Evolutionary conservation across 306 rosid species (phyloP), one percentile per base, ranked within the genome.

Genomic region (Medicago lupulina): DNA sequence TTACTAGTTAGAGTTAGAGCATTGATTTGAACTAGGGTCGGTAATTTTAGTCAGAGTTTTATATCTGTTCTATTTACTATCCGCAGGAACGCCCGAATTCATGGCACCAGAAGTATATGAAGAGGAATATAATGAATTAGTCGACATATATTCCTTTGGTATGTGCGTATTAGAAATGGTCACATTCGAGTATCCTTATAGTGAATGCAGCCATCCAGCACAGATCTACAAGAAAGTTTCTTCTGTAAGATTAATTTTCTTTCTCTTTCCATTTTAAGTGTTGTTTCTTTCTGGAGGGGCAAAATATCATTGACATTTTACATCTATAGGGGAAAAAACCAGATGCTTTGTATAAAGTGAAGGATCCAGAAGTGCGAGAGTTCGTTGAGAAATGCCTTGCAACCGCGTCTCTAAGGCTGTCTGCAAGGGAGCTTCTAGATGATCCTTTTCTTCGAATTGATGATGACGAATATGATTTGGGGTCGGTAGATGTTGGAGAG

Each of bases 31-130:
- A 67, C 78, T 61, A 31, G n/a, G 71, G 49, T 73, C 15, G 14
- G 49, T 55, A 40, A 21, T 71, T 77, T 34, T 72, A 75, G 40
- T 59, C 17, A 3, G 74, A 76, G 50, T 57, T 71, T 83, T 59
- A 82, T 72, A 19, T 58, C 8, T 73, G 69, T 50, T 74, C 17
- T 43, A 10, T 62, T 19, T 54, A 39, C 28, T 41, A 75, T 76
- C 71, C 2, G 54, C 86, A 91, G 98, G 98, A 85, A 94, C 98
- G 0, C 98, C 98, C 0, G 98, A 94, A 71, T 94, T 94, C 87
- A 94, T 94, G 98, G 98, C 98, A 80, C 98, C 98, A 4, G 98
- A 94, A 78, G 97, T 94, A 12, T 94, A 94, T 73, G 88, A 90
- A 84, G 98, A 91, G 84, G 93, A 89, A 14, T 94, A 94, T 64